Conservation (phyloP, 192 early-diverging fungal genomes). For the Polychytrium aggregatum region DNA sequence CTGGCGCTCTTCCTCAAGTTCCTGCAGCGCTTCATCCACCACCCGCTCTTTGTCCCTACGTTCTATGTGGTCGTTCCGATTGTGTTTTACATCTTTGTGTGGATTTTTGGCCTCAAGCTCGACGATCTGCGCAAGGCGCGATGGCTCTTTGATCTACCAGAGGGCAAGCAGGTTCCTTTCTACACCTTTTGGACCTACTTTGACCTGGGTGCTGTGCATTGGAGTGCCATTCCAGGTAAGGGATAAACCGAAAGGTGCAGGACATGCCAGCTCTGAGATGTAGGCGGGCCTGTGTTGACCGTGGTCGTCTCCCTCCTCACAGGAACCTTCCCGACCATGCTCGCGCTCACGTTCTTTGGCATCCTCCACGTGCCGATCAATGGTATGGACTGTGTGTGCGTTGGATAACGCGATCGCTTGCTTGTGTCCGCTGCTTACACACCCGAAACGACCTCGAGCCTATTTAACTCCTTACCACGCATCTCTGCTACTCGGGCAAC, state of each 20-base stretch:
- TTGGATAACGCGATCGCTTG: neutral
- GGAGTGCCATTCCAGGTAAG: slow-evolving; percentile 25
- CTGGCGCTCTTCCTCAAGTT: slow-evolving; percentile 46
- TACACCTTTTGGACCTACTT: slow-evolving; percentile 84
- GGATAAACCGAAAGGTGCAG: too few species aligned
- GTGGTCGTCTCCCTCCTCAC: neutral
- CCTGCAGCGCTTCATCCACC: slow-evolving; percentile 52
- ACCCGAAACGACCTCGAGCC: neutral
- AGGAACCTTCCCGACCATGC: slow-evolving; percentile 73
- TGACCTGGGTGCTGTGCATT: slow-evolving; percentile 27
- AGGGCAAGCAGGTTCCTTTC: slow-evolving; percentile 55
- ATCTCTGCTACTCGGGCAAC: too few species aligned
- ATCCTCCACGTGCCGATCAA: slow-evolving; percentile 97
- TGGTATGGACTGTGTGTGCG: slow-evolving; percentile 2
- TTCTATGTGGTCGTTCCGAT: slow-evolving; percentile 80
- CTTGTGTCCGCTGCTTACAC: neutral
- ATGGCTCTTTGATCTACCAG: slow-evolving; percentile 77
- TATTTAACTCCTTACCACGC: neutral
- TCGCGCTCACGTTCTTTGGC: slow-evolving; percentile 90
- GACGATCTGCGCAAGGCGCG: slow-evolving; percentile 54
- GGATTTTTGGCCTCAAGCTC: slow-evolving; percentile 46
- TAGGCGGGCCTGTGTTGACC: too few species aligned
- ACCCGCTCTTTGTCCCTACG: slow-evolving; percentile 75
- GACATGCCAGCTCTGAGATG: too few species aligned
- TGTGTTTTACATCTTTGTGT: slow-evolving; percentile 61